Conservation (phyloP, 2,329 filamentous ascomycete genomes). For the Proliferodiscus dingleyae region DNA sequence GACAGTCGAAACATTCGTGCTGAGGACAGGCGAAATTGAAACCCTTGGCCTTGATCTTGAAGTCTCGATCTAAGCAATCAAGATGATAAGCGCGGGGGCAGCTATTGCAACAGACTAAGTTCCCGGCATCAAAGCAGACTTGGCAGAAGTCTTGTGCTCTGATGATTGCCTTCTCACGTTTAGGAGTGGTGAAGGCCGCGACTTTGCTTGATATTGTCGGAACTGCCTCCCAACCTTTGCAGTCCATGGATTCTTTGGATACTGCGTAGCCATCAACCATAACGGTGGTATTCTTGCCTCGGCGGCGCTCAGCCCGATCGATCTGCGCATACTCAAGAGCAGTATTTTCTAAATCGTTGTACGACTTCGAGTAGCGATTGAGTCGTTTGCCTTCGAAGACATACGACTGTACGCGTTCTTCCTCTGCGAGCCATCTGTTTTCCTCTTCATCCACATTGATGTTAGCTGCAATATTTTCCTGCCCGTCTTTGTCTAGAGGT, state of each 20-base stretch:
- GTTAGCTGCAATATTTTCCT: slow-evolving; percentile 29
- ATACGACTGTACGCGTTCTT: slow-evolving; percentile 52
- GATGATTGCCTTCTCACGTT: slow-evolving; percentile 42
- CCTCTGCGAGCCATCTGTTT: slow-evolving; percentile 48
- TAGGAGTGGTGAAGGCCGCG: slow-evolving; percentile 43
- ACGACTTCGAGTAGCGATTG: slow-evolving; percentile 32
- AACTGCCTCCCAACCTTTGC: slow-evolving; percentile 51
- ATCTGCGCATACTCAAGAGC: slow-evolving; percentile 33
- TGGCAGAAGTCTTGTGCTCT: slow-evolving; percentile 48
- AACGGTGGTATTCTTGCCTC: slow-evolving; percentile 53
- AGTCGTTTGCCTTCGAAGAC: slow-evolving; percentile 53
- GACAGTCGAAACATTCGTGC: slow-evolving; percentile 50
- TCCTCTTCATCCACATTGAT: slow-evolving; percentile 42
- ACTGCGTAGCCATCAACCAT: slow-evolving; percentile 52
- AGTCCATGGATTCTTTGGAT: slow-evolving; percentile 49
- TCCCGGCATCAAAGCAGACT: slow-evolving; percentile 44
- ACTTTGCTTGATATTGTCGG: slow-evolving; percentile 53
- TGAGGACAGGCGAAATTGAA: slow-evolving; percentile 51
- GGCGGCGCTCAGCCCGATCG: slow-evolving; percentile 43
- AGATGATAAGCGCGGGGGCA: slow-evolving; percentile 53
- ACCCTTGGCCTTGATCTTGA: slow-evolving; percentile 38
- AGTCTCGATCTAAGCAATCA: slow-evolving; percentile 41
- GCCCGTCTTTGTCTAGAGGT: slow-evolving; percentile 37
- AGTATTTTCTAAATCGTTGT: slow-evolving; percentile 28
- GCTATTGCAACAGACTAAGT: slow-evolving; percentile 42